Evolutionary conservation across 805 yeast species (phyloP), one percentile per base, ranked within the genome.

Genomic region (Saturnispora sekii): DNA sequence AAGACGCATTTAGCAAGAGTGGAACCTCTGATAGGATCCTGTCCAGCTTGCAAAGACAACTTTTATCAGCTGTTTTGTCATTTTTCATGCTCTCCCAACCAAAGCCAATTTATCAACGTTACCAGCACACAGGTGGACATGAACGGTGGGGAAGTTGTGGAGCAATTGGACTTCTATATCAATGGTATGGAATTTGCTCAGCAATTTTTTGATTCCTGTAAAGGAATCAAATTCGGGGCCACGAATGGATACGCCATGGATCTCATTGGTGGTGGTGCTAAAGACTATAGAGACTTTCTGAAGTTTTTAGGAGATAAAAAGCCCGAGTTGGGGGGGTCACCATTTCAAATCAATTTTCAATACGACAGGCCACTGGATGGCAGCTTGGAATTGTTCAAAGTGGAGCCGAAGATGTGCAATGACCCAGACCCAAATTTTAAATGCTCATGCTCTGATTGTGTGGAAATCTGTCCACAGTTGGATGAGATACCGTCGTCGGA

Each of bases 181-280:
- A 76, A 75, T 47, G 76, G 84, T 3, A 76, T 73, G 43, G 68
- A 74, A 1, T 76, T 77, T 68, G 96, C 95, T 0, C 55, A 69
- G 0, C 67, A 56, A 1, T 77, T 90, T 55, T 90, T 68, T 58
- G 83, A 88, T 46, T 85, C 96, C 1, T 90, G 98, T 66, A 84
- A 84, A 53, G 78, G 81, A 50, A 82, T 90, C 59, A 88, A 90
- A 64, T 89, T 93, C 61, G 79, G 90, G 3, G 96, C 96, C 7
- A 88, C 97, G 2, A 90, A 89, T 62, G 96, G 97, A 2, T 85
- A 74, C 55, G 97, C 96, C 9, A 88, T 90, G 97, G 97, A 90
- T 59, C 70, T 90, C 35, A 81, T 90, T 35, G 98, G 98, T 7
- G 98, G 98, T n/a, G 97, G 97, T 1, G 97, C 97, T 2, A 73